Evolutionary conservation across 208 protist genomes (phyloP).

Genomic region (Leishmania guyanensis): DNA sequence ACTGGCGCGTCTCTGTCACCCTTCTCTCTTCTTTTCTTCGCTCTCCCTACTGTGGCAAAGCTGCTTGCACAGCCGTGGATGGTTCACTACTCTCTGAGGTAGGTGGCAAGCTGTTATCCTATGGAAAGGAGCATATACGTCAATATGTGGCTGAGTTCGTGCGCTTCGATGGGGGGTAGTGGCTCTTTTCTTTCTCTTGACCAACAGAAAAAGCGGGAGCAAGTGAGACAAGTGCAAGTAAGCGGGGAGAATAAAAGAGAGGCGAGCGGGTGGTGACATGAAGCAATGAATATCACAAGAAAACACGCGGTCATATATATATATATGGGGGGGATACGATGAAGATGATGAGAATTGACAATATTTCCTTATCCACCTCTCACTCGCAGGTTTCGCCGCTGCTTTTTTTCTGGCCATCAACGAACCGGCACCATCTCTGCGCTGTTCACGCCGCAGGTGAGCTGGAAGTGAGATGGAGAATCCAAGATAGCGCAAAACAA

Average conservation of each 20-base stretch:
- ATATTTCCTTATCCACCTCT: neutral
- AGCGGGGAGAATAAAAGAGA: neutral
- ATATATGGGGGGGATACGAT: too few relatives aligned
- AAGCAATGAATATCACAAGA: neutral
- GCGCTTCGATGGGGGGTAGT: neutral
- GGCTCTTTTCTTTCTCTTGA: neutral
- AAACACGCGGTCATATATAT: neutral
- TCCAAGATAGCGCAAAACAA: neutral
- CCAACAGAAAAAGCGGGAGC: neutral
- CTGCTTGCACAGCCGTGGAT: neutral
- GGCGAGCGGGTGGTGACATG: too few relatives aligned
- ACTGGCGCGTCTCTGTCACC: neutral
- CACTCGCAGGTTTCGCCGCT: neutral
- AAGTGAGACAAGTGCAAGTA: neutral
- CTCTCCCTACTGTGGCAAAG: neutral
- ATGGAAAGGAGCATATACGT: neutral
- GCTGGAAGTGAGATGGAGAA: neutral
- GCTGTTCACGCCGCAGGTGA: neutral
- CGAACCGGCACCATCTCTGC: neutral
- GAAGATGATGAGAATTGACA: neutral
- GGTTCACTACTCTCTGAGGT: neutral
- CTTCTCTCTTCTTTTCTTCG: slow-evolving; percentile 5
- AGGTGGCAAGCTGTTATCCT: neutral
- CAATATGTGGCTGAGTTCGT: neutral
- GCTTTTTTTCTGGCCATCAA: neutral